Percentiles rank a stretch among this genome's conserved stretches.
phyloP scores from a whole-genome alignment of 257 asterid species.

The Solanum lycopersicoides region DNA sequence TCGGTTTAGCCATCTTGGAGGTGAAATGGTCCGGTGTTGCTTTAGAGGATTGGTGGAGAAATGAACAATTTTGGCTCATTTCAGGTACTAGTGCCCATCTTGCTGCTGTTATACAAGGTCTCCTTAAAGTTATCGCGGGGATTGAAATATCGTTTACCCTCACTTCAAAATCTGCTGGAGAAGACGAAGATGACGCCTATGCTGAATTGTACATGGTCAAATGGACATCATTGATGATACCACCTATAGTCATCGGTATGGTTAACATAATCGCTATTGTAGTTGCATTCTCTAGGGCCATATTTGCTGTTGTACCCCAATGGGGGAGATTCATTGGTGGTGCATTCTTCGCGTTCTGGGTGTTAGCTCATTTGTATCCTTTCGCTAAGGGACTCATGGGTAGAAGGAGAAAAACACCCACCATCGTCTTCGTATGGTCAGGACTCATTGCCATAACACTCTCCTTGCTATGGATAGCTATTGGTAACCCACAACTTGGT shows the following conservation, averaged over 20 bases:
- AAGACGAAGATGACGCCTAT: slow-evolving; percentile 20
- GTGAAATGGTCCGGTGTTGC: slow-evolving; percentile 37
- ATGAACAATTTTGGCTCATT: slow-evolving; percentile 41
- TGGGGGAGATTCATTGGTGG: slow-evolving; percentile 36
- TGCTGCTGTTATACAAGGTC: slow-evolving; percentile 38
- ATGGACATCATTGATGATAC: slow-evolving; percentile 34
- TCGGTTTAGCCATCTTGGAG: slow-evolving; percentile 21
- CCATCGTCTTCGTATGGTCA: slow-evolving; percentile 37
- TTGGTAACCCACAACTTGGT: background rate
- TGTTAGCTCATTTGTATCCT: slow-evolving; percentile 32
- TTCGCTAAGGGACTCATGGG: slow-evolving; percentile 43
- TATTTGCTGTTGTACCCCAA: slow-evolving; percentile 15
- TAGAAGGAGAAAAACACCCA: slow-evolving; percentile 29
- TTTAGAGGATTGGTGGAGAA: slow-evolving; percentile 37
- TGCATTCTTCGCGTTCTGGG: slow-evolving; percentile 39
- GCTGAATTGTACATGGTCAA: slow-evolving; percentile 27
- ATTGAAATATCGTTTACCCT: slow-evolving; percentile 36
- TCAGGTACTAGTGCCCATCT: slow-evolving; percentile 36
- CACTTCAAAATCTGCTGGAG: slow-evolving; percentile 28
- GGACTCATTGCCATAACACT: slow-evolving; percentile 38
- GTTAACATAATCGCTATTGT: slow-evolving; percentile 23
- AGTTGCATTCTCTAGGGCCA: slow-evolving; percentile 19
- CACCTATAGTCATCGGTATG: slow-evolving; percentile 32
- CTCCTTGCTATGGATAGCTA: slow-evolving; percentile 27
- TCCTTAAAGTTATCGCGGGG: slow-evolving; percentile 33